Evolutionary conservation across 2,329 filamentous ascomycete species (phyloP), one percentile per base, ranked within the genome.

Genomic region (Alternaria postmessia): DNA sequence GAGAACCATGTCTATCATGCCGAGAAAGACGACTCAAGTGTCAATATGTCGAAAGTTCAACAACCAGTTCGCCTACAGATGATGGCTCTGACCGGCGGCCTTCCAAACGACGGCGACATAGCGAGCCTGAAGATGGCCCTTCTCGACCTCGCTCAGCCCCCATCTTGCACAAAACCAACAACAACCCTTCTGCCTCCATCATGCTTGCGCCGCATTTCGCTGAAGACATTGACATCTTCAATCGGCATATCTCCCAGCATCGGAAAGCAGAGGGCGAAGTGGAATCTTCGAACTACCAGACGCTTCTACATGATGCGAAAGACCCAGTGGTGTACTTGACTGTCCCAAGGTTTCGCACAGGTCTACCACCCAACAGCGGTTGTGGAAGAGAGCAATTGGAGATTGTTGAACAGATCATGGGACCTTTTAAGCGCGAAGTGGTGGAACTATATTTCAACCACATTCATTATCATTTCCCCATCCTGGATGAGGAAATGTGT

Each of bases 291-390:
- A 81, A 80, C 16, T 86, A 86, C 60, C 83, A 83, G 47, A 82
- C 84, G 7, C 80, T 85, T 32, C 83, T 82, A 2, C 84, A 81
- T 53, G 81, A 76, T 53, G 64, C 70, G 6, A 76, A 81, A 20
- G 73, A 80, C 48, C 75, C 79, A 5, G 75, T 81, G 7, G 72
- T 80, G 2, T 81, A 81, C 51, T 68, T 78, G 8, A 84, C 83
- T 5, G 82, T 86, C 4, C 83, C 84, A 9, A 76, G 83, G 39
- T 81, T 82, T 51, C 79, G 84, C 51, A 81, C 82, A 57, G 84
- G 84, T 6, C 59, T 79, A n/a, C 72, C 68, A 11, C 71, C 71
- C 3, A 70, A 71, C 28, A 70, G 68, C 36, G 70, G 73, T 6
- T 77, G 78, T 12, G 80, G 80, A 4, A 73, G 67, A 47, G 72